phyloP scores from a whole-genome alignment of 257 asterid genomes.

The Linderniella brevidens region DNA sequence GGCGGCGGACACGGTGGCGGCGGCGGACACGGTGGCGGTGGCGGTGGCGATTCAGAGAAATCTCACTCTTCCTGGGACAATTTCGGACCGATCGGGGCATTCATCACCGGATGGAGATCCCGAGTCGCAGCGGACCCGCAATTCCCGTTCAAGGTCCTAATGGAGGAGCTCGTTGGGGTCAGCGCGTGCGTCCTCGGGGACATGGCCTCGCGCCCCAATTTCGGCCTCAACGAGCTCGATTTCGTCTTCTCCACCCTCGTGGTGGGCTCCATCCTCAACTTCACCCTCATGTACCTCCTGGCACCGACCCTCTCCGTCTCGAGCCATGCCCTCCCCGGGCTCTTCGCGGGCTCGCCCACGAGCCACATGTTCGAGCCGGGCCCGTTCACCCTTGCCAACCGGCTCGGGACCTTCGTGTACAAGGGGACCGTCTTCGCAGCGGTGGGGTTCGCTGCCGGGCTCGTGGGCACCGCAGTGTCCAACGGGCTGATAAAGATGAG shows the following conservation, averaged over 20 bases:
- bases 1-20: conserved; percentile 26
- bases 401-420: conserved; percentile 64
- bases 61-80: conserved; percentile 23
- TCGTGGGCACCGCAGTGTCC: conserved; percentile 70
- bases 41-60: conserved; percentile 31
- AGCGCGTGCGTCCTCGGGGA: conserved; percentile 73
- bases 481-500: conserved; percentile 60
- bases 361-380: conserved; percentile 95
- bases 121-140: conserved; percentile 88
- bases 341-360: conserved; percentile 54
- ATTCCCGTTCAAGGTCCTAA: conserved; percentile 77
- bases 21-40: conserved; percentile 20
- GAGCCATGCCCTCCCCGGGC: conserved; percentile 33
- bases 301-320: conserved; percentile 61
- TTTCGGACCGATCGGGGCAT: conserved; percentile 71
- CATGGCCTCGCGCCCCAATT: conserved; percentile 90
- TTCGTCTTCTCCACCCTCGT: conserved; percentile 82
- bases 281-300: conserved; percentile 70
- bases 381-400: conserved; percentile 25
- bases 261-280: conserved; percentile 67
- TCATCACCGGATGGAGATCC: conserved; percentile 71
- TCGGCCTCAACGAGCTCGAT: conserved; percentile 86
- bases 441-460: conserved; percentile 80
- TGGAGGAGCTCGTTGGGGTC: conserved; percentile 90
- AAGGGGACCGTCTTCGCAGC: conserved; percentile 67